These are phyloP conservation scores for Ceratobasidium sp. DNA, from an alignment of 1,284 basidiomycete genomes.

Conservation along the genomic window DNA sequence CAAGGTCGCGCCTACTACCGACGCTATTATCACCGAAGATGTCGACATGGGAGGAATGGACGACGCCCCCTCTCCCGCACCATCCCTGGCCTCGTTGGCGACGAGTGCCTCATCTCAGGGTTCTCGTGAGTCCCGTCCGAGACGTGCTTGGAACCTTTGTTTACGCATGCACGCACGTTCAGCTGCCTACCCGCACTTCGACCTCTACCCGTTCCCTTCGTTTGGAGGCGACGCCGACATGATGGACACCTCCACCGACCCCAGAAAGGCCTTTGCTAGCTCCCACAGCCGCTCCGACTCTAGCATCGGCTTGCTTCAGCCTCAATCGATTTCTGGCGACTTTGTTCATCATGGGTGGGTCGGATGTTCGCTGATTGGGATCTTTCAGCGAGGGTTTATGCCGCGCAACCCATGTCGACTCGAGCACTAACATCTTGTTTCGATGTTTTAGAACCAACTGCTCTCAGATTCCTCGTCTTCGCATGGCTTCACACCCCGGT, in stretches of 20 bases:
- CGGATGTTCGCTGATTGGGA: constrained; percentile 21
- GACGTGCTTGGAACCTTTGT: constrained; percentile 7
- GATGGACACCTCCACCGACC: constrained; percentile 56
- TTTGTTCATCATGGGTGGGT: constrained; percentile 78
- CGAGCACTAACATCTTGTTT: constrained; percentile 5
- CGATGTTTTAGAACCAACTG: constrained; percentile 61
- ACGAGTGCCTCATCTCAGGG: constrained; percentile 24
- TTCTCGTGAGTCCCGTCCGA: constrained; percentile 21
- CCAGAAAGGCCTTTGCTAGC: constrained; percentile 47
- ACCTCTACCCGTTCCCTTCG: constrained; percentile 62
- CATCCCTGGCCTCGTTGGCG: constrained; percentile 32
- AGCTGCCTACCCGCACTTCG: constrained; percentile 66
- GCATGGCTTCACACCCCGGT: constrained; percentile 68
- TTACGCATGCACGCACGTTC: constrained; percentile 44
- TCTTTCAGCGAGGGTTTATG: constrained; percentile 36
- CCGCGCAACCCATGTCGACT: not conserved
- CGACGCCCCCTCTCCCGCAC: constrained; percentile 20
- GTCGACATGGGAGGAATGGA: constrained; percentile 37
- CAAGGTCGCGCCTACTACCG: constrained; percentile 30
- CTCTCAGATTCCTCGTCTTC: constrained; percentile 78
- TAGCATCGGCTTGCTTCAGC: constrained; percentile 69
- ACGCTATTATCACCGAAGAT: constrained; percentile 29
- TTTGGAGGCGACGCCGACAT: constrained; percentile 58
- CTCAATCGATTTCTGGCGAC: constrained; percentile 53
- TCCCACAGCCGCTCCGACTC: constrained; percentile 47